phyloP scores from a whole-genome alignment of 371 early-diverging fungal genomes.

The Mortierella sp. region DNA sequence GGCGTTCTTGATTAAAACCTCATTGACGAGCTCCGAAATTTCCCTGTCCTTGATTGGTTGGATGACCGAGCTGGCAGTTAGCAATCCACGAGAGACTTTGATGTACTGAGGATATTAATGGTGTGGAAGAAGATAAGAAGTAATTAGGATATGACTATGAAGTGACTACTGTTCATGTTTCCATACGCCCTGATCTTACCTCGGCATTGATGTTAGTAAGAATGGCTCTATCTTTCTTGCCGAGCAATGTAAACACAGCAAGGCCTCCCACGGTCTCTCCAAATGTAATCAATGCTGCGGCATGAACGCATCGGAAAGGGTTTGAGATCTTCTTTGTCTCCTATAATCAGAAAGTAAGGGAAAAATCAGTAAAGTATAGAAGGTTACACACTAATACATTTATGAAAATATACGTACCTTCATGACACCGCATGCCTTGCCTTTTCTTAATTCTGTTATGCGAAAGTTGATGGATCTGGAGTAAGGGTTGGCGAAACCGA shows the following conservation, averaged over 20 bases:
- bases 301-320: constrained; percentile 62
- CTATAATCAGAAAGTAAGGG: constrained; percentile 8
- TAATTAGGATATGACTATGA: background rate
- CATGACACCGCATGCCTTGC: constrained; percentile 54
- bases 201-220: constrained; percentile 65
- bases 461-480: constrained; percentile 50
- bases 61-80: constrained; percentile 52
- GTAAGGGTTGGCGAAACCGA: constrained; percentile 53
- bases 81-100: constrained; percentile 51
- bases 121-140: background rate
- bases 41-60: constrained; percentile 51
- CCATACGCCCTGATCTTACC: constrained; percentile 49
- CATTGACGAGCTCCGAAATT: constrained; percentile 22
- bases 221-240: constrained; percentile 62
- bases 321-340: constrained; percentile 47
- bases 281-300: constrained; percentile 70
- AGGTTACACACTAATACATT: background rate
- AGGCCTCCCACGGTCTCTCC: constrained; percentile 72
- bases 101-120: constrained; percentile 28
- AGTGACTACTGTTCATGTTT: background rate
- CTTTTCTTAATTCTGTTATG: constrained; percentile 54
- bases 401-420: constrained; percentile 23
- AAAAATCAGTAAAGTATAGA: background rate
- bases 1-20: constrained; percentile 53
- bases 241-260: constrained; percentile 62